These are phyloP conservation scores for Clonostachys rhizophaga DNA, from an alignment of 2,329 filamentous ascomycete species.

Conservation along the genomic window DNA sequence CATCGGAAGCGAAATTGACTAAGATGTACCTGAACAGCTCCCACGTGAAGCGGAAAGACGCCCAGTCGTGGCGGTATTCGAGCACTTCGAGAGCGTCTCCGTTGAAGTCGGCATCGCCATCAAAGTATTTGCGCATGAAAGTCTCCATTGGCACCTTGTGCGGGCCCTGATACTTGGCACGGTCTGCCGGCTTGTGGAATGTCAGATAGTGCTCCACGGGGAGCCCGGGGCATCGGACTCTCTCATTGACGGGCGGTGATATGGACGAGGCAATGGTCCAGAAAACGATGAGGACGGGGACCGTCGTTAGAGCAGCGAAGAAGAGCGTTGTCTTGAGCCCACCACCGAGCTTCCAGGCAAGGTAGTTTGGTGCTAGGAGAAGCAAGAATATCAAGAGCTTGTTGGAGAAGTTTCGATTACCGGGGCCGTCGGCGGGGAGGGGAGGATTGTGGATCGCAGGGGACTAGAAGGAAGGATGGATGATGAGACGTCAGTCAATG, in stretches of 20 bases:
- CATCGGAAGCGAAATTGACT: slow-evolving; percentile 80
- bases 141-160: slow-evolving; percentile 87
- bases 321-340: slow-evolving; percentile 87
- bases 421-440: slow-evolving; percentile 82
- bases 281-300: slow-evolving; percentile 77
- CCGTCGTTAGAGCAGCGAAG: slow-evolving; percentile 69
- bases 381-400: slow-evolving; percentile 67
- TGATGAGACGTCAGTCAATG: not conserved
- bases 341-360: slow-evolving; percentile 83
- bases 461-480: slow-evolving; percentile 10
- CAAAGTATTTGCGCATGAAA: slow-evolving; percentile 98
- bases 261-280: slow-evolving; percentile 79
- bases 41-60: slow-evolving; percentile 85
- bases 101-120: slow-evolving; percentile 91
- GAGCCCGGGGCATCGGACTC: slow-evolving; percentile 78
- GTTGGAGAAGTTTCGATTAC: slow-evolving; percentile 86
- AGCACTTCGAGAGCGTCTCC: slow-evolving; percentile 84
- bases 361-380: slow-evolving; percentile 67
- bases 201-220: slow-evolving; percentile 88
- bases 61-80: slow-evolving; percentile 97
- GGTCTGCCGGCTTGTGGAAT: slow-evolving; percentile 64
- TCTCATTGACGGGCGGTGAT: slow-evolving; percentile 88
- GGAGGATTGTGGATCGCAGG: slow-evolving; percentile 89
- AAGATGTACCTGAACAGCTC: slow-evolving; percentile 85
- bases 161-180: slow-evolving; percentile 67